Base-by-base conservation (phyloP, 2,329 filamentous ascomycete genomes). In the Colletotrichum viniferum region DNA sequence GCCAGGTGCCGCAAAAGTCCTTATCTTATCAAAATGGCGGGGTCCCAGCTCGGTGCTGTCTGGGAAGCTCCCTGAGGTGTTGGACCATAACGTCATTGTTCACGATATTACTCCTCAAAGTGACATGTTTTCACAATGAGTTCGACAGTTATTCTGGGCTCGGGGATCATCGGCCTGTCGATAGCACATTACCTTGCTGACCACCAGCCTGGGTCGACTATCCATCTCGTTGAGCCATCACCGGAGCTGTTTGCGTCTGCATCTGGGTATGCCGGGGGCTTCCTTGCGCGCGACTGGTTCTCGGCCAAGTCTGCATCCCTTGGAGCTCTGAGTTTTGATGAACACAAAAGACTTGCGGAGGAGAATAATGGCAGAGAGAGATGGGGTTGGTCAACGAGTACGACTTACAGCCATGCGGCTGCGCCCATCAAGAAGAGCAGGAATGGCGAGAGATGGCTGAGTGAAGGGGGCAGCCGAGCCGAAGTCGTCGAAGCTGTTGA, bases 281-380 rank as follows among this genome's bases (percentile, higher is more conserved):
- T 96, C 80, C 81, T 96, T 10, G 94, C 94, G 0, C 88, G 87
- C 38, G 93, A 96, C 82, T 96, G 94, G 94, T 95, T 94, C 79
- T 86, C 87, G 0, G 85, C 90, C 1, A 85, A 88, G 2, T 85
- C 91, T 7, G 86, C 90, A 1, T 85, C 88, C 1, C 87, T 96
- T 1, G 94, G 91, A 9, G 88, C 87, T 1, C 86, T 96, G 14
- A 94, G 92, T 55, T 96, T 94, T 80, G 88, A 88, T 6, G 88
- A 95, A 68, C 94, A 96, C 83, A 87, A 87, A 77, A 84, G 89
- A 58, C 88, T 96, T 14, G 93, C 94, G 0, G 87, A 89, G 34
- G 81, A 89, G 65, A 81, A 94, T 76, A 85, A 87, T 73, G 94
- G 94, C 1, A 81, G 83, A 3, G 82, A 87, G 77, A 89, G 85